A percentile compares a stretch with the other conserved stretches of the same genome.
Conservation (phyloP, 164 flowering plant genomes). For the Stephania japonica region DNA sequence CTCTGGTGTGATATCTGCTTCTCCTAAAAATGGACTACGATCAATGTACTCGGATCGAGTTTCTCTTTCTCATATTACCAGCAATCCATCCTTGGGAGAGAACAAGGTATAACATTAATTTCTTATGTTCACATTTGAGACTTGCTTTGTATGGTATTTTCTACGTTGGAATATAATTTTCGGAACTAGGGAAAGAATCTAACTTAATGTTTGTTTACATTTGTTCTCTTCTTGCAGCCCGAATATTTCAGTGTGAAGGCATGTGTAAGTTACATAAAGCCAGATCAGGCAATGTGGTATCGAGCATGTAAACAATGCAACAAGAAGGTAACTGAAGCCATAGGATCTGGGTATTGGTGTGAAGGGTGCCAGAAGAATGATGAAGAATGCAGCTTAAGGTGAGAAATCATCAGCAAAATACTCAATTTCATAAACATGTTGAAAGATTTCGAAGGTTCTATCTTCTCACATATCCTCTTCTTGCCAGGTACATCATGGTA, state of each 20-base stretch:
- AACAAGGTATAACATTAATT: constrained; percentile 24
- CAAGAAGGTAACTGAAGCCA: constrained; percentile 85
- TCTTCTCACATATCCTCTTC: background rate
- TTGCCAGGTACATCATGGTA: constrained; percentile 64
- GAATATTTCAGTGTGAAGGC: constrained; percentile 56
- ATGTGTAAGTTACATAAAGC: constrained; percentile 63
- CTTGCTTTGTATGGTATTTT: background rate
- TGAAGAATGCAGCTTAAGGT: constrained; percentile 71
- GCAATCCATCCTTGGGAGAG: constrained; percentile 71
- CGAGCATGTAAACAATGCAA: constrained; percentile 88
- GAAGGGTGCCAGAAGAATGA: constrained; percentile 90
- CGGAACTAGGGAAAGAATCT: background rate
- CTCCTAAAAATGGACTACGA: constrained; percentile 40
- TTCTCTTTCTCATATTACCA: constrained; percentile 47
- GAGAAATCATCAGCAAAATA: background rate
- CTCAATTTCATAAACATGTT: background rate
- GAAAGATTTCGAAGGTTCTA: background rate
- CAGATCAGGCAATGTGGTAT: constrained; percentile 95
- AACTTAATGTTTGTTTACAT: background rate
- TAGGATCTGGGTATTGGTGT: constrained; percentile 95
- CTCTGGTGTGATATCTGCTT: constrained; percentile 42
- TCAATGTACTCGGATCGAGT: constrained; percentile 78
- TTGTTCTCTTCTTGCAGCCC: constrained; percentile 43
- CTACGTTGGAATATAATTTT: background rate
- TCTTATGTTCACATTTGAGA: background rate